Evolutionary conservation across 768 basidiomycete species (phyloP), one percentile per base, ranked within the genome.

Genomic region (Auriscalpium microsporum): DNA sequence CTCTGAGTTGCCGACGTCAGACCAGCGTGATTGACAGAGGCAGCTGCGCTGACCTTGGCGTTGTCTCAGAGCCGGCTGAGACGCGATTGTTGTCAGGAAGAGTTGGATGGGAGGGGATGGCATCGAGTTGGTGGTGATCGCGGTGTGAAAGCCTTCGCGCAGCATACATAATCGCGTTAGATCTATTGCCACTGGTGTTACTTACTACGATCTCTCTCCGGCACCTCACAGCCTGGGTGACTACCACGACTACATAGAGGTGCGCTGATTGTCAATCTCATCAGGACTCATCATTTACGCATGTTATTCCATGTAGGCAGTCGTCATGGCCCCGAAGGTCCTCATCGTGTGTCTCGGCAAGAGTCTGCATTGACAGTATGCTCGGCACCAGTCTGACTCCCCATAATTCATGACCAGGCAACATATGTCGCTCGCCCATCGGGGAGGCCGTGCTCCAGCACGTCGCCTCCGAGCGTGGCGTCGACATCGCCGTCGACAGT

Each of bases 391-490:
- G 21, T 21, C 21, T 21, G 3, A 21, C 3, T 21, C 21, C 21
- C 21, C 21, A 21, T 21, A 21, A 21, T 21, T 21, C 21, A 21
- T 21, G 21, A 21, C 21, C 21, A 21, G 21, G 21, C 11, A 91
- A 91, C 66, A 90, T 91, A 56, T 91, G 91, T 66, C 84, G 93
- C 36, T 92, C 90, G 21, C 92, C 93, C 0, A 90, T 95, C 83
- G 93, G 91, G 34, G 90, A 94, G 71, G 93, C 91, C 2, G 88
- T 94, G 21, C 76, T 94, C 34, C 75, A 72, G 57, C 77, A 90
- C 53, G 77, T 82, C 55, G 88, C 87, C 9, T 70, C 74, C 49
- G 77, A 83, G 62, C 82, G 87, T 36, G 82, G 81, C 11, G 64
- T 90, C 42, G 77, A 84, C 49, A 75, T 94, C 58, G 63, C 68